phyloP scores from a whole-genome alignment of 495 filamentous ascomycete species.

The Lophiotrema nucula region DNA sequence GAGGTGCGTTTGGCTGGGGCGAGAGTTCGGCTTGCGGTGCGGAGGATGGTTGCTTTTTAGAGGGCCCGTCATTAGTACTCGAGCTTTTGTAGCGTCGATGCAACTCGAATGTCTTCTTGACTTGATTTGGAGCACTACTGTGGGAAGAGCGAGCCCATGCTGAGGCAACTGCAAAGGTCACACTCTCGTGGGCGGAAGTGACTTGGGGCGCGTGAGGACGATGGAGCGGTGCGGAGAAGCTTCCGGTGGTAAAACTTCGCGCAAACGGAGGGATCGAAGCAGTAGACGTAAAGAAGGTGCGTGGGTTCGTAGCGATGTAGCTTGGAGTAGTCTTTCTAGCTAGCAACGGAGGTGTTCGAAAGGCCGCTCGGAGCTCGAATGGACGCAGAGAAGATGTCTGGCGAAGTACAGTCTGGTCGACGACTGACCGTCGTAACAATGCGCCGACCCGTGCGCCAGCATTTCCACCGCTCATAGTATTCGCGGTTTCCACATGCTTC shows the following conservation, averaged over 20 bases:
- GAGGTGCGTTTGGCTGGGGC: slow-evolving; percentile 3
- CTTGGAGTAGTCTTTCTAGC: neutral
- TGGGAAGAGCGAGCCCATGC: slow-evolving; percentile 20
- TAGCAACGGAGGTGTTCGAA: neutral
- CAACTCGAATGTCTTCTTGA: neutral
- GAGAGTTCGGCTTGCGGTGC: slow-evolving; percentile 24
- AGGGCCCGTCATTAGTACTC: slow-evolving; percentile 36
- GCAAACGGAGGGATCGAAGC: neutral
- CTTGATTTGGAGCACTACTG: neutral
- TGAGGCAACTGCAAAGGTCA: slow-evolving; percentile 15
- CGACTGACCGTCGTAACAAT: slow-evolving; percentile 47
- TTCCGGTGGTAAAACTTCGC: neutral
- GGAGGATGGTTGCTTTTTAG: slow-evolving; percentile 17
- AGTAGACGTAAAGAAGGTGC: neutral
- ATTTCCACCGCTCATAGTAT: slow-evolving; percentile 52
- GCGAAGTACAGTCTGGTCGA: slow-evolving; percentile 13
- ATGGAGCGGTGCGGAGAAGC: neutral
- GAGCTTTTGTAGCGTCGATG: slow-evolving; percentile 49
- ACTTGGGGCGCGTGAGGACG: neutral
- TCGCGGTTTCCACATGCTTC: slow-evolving; percentile 33
- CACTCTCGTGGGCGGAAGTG: neutral
- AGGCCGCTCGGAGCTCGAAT: neutral
- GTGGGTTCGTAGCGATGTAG: neutral
- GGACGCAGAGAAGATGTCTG: neutral
- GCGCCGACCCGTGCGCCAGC: slow-evolving; percentile 53